These are phyloP conservation scores for Suillus alpinus DNA, from an alignment of 768 basidiomycete genomes.

Conservation along the genomic window DNA sequence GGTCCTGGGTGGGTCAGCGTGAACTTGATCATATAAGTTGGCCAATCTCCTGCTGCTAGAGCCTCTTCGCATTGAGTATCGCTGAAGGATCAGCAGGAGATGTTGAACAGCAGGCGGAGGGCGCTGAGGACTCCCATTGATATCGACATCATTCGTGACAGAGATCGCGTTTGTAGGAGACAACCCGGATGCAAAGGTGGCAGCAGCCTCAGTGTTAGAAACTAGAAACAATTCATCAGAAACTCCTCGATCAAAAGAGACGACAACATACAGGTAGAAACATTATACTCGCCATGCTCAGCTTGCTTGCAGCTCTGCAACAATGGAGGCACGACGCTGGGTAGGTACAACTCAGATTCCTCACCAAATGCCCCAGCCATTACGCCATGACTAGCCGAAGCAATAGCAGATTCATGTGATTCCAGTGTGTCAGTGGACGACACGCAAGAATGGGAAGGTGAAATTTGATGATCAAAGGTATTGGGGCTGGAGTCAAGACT, in stretches of 20 bases:
- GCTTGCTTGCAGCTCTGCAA: conserved; percentile 77
- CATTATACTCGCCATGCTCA: conserved; percentile 68
- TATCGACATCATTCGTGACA: conserved; percentile 52
- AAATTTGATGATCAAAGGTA: conserved; percentile 62
- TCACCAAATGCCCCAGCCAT: conserved; percentile 97
- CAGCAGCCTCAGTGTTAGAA: conserved; percentile 50
- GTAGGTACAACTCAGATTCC: conserved; percentile 87
- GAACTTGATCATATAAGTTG: no score
- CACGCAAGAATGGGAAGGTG: conserved; percentile 72
- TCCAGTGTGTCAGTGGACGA: conserved; percentile 77
- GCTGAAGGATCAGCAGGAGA: no score
- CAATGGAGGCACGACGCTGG: conserved; percentile 82
- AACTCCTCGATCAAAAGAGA: neutral
- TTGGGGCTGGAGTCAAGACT: conserved; percentile 75
- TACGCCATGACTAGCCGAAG: conserved; percentile 57
- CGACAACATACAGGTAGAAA: conserved; percentile 38
- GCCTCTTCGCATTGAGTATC: no score
- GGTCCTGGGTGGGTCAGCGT: no score
- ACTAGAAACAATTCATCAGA: conserved; percentile 29
- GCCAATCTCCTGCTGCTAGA: no score
- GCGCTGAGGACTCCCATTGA: no score
- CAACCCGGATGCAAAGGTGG: conserved; percentile 69
- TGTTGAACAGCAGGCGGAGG: no score
- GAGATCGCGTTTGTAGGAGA: conserved; percentile 70
- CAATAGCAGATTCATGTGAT: conserved; percentile 54